phyloP scores from a whole-genome alignment of 768 basidiomycete genomes.

The Russula sp. region DNA sequence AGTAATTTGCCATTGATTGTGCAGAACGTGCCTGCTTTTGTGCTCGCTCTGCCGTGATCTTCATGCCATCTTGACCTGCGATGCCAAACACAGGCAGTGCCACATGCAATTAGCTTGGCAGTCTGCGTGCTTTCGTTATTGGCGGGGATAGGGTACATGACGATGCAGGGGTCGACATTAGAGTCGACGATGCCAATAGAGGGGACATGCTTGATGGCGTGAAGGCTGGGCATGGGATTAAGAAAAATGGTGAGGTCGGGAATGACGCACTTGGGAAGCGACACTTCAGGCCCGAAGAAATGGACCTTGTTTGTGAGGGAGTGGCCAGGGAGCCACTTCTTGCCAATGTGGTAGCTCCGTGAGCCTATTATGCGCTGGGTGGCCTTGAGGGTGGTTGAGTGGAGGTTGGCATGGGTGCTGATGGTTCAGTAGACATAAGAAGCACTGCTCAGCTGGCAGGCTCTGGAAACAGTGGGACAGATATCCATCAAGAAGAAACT shows the following conservation, averaged over 20 bases:
- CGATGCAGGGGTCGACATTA: slow-evolving; percentile 90
- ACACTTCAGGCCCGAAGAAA: slow-evolving; percentile 57
- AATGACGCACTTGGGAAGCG: slow-evolving; percentile 47
- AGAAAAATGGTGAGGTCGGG: slow-evolving; percentile 91
- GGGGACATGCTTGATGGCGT: slow-evolving; percentile 80
- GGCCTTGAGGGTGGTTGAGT: slow-evolving; percentile 67
- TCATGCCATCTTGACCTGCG: slow-evolving; percentile 73
- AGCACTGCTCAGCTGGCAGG: too few relatives aligned
- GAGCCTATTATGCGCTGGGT: slow-evolving; percentile 63
- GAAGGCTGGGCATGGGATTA: slow-evolving; percentile 80
- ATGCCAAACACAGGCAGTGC: slow-evolving; percentile 74
- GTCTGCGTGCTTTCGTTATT: slow-evolving; percentile 92
- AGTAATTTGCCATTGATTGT: slow-evolving; percentile 10
- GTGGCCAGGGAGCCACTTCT: slow-evolving; percentile 90
- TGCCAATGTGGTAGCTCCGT: slow-evolving; percentile 80
- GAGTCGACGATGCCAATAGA: slow-evolving; percentile 94
- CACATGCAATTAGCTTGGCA: slow-evolving; percentile 66
- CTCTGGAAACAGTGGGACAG: too few relatives aligned
- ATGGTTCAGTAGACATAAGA: slow-evolving; percentile 29
- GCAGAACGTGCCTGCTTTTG: slow-evolving; percentile 11
- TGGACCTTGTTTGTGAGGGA: slow-evolving; percentile 78
- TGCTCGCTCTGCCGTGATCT: slow-evolving; percentile 35
- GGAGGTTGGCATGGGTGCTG: slow-evolving; percentile 77
- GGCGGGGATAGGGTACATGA: slow-evolving; percentile 98
- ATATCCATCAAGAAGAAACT: too few relatives aligned